These are phyloP conservation scores for Sclerotinia nivalis DNA, from an alignment of 2,329 filamentous ascomycete species.

Conservation along the genomic window DNA sequence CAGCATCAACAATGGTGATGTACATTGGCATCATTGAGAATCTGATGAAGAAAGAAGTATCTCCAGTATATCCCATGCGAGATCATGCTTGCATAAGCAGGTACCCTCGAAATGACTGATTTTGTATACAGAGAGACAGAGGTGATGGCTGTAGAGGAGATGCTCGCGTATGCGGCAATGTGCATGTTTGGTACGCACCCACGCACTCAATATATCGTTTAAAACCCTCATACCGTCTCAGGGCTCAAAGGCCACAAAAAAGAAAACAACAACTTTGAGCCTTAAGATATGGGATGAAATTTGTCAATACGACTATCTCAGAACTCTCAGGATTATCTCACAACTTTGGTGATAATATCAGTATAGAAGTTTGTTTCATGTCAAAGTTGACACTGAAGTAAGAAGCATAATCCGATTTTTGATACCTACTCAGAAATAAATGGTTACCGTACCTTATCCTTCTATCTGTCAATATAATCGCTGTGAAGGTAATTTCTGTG, in stretches of 20 bases:
- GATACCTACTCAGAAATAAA: not conserved
- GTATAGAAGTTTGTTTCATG: too few relatives aligned
- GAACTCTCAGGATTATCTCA: not conserved
- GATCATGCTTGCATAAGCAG: not conserved
- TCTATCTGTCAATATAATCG: not conserved
- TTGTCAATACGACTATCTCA: not conserved
- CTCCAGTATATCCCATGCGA: not conserved
- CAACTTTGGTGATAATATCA: not conserved
- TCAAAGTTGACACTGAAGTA: not conserved
- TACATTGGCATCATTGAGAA: not conserved
- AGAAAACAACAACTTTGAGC: not conserved
- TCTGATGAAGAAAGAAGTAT: not conserved
- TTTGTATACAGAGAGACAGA: not conserved
- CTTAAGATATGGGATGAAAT: not conserved
- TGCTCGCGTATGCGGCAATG: not conserved
- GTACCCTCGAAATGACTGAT: not conserved
- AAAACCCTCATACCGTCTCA: not conserved
- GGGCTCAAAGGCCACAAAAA: not conserved
- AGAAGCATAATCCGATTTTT: not conserved
- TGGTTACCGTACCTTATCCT: not conserved
- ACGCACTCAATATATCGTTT: not conserved
- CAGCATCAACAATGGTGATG: not conserved
- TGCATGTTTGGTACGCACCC: not conserved
- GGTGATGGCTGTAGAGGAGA: not conserved
- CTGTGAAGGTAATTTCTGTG: not conserved